These are phyloP conservation scores for Digitaria exilis DNA, from an alignment of 202 grass and related monocot genomes.

Conservation along the genomic window DNA sequence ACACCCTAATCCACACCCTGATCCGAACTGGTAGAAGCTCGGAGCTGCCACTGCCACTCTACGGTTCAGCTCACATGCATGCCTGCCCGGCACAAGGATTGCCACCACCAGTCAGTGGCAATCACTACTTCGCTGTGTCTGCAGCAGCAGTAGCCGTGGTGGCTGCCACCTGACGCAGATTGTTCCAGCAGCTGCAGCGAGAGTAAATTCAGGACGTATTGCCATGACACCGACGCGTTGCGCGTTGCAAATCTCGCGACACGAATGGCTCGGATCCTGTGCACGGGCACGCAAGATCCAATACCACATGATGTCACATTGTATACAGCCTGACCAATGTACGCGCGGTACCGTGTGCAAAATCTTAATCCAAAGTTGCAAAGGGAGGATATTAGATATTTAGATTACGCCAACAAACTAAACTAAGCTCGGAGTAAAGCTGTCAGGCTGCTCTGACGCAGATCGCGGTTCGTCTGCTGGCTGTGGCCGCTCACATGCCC, in stretches of 20 bases:
- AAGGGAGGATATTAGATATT: too few species aligned
- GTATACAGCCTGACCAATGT: neutral
- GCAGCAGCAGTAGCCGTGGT: neutral
- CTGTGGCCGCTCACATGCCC: constrained; percentile 33
- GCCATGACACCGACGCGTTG: neutral
- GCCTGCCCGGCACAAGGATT: constrained; percentile 20
- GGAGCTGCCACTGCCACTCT: neutral
- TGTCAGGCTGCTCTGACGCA: constrained; percentile 11
- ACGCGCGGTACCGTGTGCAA: neutral
- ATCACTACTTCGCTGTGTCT: neutral
- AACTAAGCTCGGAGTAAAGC: neutral
- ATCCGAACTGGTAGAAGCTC: neutral
- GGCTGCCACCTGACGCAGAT: neutral
- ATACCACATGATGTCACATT: neutral
- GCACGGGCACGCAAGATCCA: constrained; percentile 24
- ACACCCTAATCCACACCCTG: too few species aligned
- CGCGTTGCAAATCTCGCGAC: neutral
- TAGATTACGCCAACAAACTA: neutral
- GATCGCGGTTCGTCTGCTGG: neutral
- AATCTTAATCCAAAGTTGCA: neutral
- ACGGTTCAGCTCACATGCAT: constrained; percentile 35
- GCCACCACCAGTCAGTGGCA: neutral
- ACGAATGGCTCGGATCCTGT: neutral
- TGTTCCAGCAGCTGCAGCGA: too few species aligned
- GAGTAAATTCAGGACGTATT: constrained; percentile 8